A percentile compares a stretch with the other conserved stretches of the same genome.
Conservation (phyloP, 129 eudicot species). For the Artemisia argyi region DNA sequence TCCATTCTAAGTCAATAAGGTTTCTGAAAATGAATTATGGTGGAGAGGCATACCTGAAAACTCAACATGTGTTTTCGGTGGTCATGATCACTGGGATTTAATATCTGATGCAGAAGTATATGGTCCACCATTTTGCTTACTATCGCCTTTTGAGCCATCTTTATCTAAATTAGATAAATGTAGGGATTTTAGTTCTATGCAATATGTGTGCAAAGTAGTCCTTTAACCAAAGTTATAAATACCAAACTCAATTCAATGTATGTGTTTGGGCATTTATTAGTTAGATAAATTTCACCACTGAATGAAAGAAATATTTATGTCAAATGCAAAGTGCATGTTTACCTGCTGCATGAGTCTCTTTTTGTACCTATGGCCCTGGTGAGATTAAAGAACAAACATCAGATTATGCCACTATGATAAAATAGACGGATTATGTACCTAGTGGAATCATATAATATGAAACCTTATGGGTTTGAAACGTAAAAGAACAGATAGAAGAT, state of each 20-base stretch:
- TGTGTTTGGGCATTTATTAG: neutral
- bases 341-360: conserved; percentile 72
- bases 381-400: conserved; percentile 8
- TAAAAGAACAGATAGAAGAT: neutral
- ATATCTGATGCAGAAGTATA: conserved; percentile 29
- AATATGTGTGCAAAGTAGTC: neutral
- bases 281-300: neutral
- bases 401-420: neutral
- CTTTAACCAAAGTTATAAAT: too few species aligned
- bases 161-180: conserved; percentile 40
- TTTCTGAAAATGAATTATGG: too few species aligned
- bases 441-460: neutral
- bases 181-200: neutral
- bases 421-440: neutral
- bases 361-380: conserved; percentile 75
- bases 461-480: neutral
- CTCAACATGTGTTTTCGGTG: too few species aligned
- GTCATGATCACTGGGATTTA: conserved; percentile 15
- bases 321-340: conserved; percentile 1
- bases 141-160: conserved; percentile 36
- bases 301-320: neutral
- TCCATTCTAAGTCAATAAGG: too few species aligned
- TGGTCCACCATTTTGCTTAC: conserved; percentile 30
- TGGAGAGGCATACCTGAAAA: too few species aligned
- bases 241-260: neutral